Base-by-base conservation (phyloP, 1,284 basidiomycete species). In the Microbotryum intermedium region DNA sequence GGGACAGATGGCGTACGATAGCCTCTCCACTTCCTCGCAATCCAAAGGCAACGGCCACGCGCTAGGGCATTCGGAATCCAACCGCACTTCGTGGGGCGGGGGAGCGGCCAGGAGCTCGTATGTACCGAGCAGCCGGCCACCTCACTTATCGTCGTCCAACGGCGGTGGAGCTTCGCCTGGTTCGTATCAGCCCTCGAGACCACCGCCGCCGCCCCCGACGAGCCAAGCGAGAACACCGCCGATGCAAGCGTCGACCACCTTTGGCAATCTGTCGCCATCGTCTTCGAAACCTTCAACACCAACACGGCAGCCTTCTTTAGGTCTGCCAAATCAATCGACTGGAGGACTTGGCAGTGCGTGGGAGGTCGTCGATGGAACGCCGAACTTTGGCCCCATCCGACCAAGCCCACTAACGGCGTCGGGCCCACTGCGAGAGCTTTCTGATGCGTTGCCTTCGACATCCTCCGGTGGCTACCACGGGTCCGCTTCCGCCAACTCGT, bases 121-220 rank as follows among this genome's bases (percentile, higher is more conserved):
- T 57, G 50, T 43, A 1, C 64, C 64, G 2, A 57, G 52, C 29
- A 57, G 57, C 16, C 45, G 58, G 4, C 64, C 64, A 18, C 60
- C 60, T 3, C 55, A 51, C 43, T 23, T 50, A 1, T 29, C 58
- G 18, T 39, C 50, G 18, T 52, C n/a, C 53, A 13, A 45, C 50
- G 8, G 43, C 21, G 45, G 30, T 16, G 23, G n/a, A 10, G 53
- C 11, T 6, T 28, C 44, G 18, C 30, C 43, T 9, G 26, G 21
- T 10, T 29, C 53, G 18, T 57, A 10, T 18, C 55, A 49, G 26
- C 55, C 55, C 13, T 25, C 47, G 18, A 46, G 46, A 11, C 21
- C 55, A 6, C 54, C 54, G 21, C 45, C 54, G 5, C 54, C 39
- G 23, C 46, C 46, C 18, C 54, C 54, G n/a, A 21, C 26, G 28